phyloP scores from a whole-genome alignment of 352 stramenopile genomes.

The Pythium oligandrum region DNA sequence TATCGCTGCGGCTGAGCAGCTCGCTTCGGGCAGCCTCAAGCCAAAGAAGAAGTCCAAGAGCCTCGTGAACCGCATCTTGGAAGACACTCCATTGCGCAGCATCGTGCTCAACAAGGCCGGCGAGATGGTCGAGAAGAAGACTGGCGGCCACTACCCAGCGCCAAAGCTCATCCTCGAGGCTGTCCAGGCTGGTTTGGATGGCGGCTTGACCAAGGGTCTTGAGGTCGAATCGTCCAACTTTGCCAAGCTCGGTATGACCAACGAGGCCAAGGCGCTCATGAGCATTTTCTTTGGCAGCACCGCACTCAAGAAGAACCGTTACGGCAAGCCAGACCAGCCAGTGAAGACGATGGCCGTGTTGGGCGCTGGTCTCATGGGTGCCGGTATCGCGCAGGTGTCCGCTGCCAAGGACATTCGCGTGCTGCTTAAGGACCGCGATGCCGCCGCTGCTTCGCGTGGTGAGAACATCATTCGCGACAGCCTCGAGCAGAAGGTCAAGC shows the following conservation, averaged over 20 bases:
- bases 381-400: conserved; percentile 95
- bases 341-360: conserved; percentile 95
- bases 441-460: conserved; percentile 71
- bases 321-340: conserved; percentile 79
- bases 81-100: conserved; percentile 92
- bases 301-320: conserved; percentile 97
- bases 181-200: conserved; percentile 83
- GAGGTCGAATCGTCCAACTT: conserved; percentile 95
- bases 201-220: conserved; percentile 71
- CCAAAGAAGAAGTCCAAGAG: conserved; percentile 88
- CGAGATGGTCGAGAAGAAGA: conserved; percentile 97
- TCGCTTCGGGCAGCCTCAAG: conserved; percentile 91
- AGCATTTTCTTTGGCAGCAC: conserved; percentile 98
- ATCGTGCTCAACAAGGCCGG: conserved; percentile 94
- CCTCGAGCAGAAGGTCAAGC: conserved; percentile 94
- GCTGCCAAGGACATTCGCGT: conserved; percentile 94
- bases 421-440: conserved; percentile 95
- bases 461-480: conserved; percentile 94
- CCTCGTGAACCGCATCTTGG: conserved; percentile 86
- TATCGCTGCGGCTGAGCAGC: conserved; percentile 82
- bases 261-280: conserved; percentile 94
- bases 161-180: conserved; percentile 93
- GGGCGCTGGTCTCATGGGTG: conserved; percentile 98
- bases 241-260: conserved; percentile 94
- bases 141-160: conserved; percentile 95